A percentile compares a stretch with the other conserved stretches of the same genome.
These are phyloP conservation scores for Acer campestre DNA, from an alignment of 345 rosid species.

Conservation along the genomic window DNA sequence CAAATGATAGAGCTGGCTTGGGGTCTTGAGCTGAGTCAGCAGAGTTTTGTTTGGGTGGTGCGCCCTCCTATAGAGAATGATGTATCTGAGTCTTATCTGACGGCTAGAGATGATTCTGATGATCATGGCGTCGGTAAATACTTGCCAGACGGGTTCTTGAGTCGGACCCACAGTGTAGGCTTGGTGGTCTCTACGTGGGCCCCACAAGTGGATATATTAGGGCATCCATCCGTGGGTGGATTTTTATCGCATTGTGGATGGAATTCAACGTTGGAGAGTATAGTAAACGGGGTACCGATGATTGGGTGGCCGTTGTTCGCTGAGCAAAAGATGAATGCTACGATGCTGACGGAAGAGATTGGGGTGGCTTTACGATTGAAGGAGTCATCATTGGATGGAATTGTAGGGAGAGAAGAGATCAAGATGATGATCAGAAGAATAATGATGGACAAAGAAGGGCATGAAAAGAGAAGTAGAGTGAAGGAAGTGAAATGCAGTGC, in stretches of 20 bases:
- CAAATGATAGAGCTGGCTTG: slow-evolving; percentile 43
- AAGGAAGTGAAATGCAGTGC: slow-evolving; percentile 40
- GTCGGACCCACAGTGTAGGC: slow-evolving; percentile 32
- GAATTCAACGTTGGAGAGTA: slow-evolving; percentile 54
- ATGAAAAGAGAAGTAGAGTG: slow-evolving; percentile 31
- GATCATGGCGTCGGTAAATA: slow-evolving; percentile 18
- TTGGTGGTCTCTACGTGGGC: slow-evolving; percentile 49
- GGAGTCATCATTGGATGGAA: slow-evolving; percentile 7
- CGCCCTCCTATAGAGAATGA: slow-evolving; percentile 37
- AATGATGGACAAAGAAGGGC: slow-evolving; percentile 45
- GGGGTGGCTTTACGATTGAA: slow-evolving; percentile 34
- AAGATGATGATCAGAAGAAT: slow-evolving; percentile 40
- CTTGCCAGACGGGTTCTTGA: slow-evolving; percentile 46
- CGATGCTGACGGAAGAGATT: slow-evolving; percentile 40
- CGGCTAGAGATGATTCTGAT: neutral
- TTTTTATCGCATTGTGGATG: slow-evolving; percentile 61
- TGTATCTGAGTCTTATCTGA: slow-evolving; percentile 32
- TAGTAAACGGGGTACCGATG: slow-evolving; percentile 57
- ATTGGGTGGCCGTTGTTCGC: slow-evolving; percentile 64
- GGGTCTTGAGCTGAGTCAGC: slow-evolving; percentile 39
- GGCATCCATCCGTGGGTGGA: slow-evolving; percentile 45
- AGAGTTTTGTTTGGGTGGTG: slow-evolving; percentile 43
- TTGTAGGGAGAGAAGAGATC: slow-evolving; percentile 44
- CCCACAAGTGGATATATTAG: slow-evolving; percentile 46
- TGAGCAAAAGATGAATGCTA: slow-evolving; percentile 59